A percentile compares a stretch with the other conserved stretches of the same genome.
These are phyloP conservation scores for Tetrahymena malaccensis DNA, from an alignment of 73 alveolate species.

Conservation along the genomic window DNA sequence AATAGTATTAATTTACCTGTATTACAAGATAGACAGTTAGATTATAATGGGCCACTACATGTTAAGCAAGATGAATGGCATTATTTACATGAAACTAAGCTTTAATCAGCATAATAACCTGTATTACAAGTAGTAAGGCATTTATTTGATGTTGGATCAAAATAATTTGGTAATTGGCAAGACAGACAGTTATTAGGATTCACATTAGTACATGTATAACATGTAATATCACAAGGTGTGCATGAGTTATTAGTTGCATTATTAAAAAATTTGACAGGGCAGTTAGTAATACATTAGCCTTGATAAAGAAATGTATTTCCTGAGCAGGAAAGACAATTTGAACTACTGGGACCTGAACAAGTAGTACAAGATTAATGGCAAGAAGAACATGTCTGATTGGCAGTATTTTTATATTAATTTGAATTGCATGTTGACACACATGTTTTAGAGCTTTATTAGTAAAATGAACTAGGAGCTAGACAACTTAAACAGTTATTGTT, in stretches of 20 bases:
- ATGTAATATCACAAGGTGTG: not conserved
- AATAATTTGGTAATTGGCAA: not conserved
- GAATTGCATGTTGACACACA: not conserved
- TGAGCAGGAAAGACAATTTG: not conserved
- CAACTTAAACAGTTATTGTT: not conserved
- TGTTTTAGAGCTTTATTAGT: not conserved
- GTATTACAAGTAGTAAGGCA: not conserved
- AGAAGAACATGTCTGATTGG: not conserved
- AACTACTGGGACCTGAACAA: not conserved
- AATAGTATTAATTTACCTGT: not conserved
- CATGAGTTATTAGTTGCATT: not conserved
- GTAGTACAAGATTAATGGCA: not conserved
- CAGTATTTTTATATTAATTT: not conserved
- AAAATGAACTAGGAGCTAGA: not conserved
- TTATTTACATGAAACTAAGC: not conserved
- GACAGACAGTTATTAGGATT: not conserved
- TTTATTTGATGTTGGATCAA: not conserved
- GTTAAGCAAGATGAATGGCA: not conserved
- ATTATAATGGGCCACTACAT: not conserved
- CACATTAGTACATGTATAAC: not conserved
- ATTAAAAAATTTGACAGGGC: not conserved
- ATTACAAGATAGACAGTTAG: not conserved
- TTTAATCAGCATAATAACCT: not conserved
- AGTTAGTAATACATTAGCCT: not conserved
- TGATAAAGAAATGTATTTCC: not conserved